These are phyloP conservation scores for Brassica nigra DNA, from an alignment of 345 rosid species.

Conservation along the genomic window DNA sequence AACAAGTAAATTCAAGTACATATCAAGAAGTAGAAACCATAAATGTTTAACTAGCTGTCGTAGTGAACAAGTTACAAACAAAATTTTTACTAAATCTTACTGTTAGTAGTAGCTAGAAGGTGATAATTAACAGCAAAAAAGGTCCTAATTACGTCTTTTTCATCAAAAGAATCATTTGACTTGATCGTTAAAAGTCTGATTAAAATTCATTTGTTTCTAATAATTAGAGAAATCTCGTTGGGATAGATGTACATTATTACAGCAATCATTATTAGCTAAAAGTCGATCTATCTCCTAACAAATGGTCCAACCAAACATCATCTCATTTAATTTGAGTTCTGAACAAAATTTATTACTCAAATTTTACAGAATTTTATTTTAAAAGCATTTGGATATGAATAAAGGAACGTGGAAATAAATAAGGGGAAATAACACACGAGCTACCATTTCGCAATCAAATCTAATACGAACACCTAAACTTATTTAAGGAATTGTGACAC, in stretches of 20 bases:
- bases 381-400: slow-evolving; percentile 8
- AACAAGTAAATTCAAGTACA: no score
- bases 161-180: no score
- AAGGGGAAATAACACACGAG: slow-evolving; percentile 1
- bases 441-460: slow-evolving; percentile 4
- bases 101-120: neutral
- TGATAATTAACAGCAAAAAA: neutral
- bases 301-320: slow-evolving; percentile 32
- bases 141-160: neutral
- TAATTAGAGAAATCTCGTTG: slow-evolving; percentile 15
- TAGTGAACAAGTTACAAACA: slow-evolving; percentile 10
- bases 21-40: no score
- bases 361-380: neutral
- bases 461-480: neutral
- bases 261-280: slow-evolving; percentile 33
- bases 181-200: neutral
- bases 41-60: no score
- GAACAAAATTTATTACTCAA: slow-evolving; percentile 9
- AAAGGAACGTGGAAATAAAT: slow-evolving; percentile 36
- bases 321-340: slow-evolving; percentile 14
- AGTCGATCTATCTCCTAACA: slow-evolving; percentile 15
- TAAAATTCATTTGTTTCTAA: neutral
- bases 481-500: neutral
- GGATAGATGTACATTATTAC: slow-evolving; percentile 21
- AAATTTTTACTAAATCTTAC: neutral